Conservation (phyloP, 2,329 filamentous ascomycete species). For the Neospermospora avenae region DNA sequence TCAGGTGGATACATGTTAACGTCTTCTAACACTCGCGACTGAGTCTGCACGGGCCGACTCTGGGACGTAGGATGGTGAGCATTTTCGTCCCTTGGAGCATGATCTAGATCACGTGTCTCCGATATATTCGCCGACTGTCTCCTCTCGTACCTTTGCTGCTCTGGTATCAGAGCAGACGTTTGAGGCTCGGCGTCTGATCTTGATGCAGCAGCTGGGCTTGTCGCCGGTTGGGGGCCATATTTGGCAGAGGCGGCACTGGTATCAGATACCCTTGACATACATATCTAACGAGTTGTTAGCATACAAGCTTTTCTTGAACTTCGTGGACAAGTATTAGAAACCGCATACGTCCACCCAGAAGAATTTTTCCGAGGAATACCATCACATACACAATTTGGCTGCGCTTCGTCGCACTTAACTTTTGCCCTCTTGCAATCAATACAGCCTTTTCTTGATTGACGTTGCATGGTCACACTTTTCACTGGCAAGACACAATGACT, state of each 20-base stretch:
- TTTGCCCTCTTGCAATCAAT: constrained; percentile 63
- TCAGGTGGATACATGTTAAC: not conserved
- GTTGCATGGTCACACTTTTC: constrained; percentile 5
- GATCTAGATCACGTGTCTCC: not conserved
- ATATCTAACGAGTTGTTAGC: too few species aligned
- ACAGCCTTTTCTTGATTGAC: constrained; percentile 42
- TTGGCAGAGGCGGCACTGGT: not conserved
- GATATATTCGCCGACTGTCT: not conserved
- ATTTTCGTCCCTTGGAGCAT: not conserved
- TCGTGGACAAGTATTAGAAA: too few species aligned
- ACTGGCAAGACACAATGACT: too few species aligned
- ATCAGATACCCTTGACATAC: constrained; percentile 34
- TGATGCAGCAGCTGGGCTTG: not conserved
- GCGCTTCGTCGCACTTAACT: constrained; percentile 64
- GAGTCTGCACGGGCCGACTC: not conserved
- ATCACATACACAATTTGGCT: constrained; percentile 33
- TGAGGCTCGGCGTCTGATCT: not conserved
- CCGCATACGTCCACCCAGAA: too few species aligned
- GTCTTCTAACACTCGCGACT: not conserved
- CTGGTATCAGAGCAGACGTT: not conserved
- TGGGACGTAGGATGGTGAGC: not conserved
- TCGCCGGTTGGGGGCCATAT: not conserved
- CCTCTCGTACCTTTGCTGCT: not conserved
- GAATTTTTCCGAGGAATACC: too few species aligned
- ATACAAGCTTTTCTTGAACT: too few species aligned